Evolutionary conservation across 202 grass and related monocot genomes (phyloP).

Genomic region (Setaria viridis): DNA sequence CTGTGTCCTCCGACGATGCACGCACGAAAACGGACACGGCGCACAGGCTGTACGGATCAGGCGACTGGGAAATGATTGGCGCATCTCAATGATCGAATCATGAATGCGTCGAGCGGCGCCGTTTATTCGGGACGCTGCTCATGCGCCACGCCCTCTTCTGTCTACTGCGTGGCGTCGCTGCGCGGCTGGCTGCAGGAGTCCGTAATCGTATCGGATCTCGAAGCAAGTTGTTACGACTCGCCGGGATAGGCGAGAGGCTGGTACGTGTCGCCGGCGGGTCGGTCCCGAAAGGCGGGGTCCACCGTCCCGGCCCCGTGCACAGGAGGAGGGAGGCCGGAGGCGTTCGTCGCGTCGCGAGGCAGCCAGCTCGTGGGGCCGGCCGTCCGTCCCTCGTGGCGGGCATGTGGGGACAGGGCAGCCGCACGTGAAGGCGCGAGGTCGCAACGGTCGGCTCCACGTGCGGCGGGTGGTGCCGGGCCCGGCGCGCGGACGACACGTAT

Average conservation of each 20-base stretch:
- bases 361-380: no score
- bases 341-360: no score
- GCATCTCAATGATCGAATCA: background rate
- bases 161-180: no score
- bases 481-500: background rate
- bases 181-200: no score
- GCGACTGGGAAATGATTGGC: background rate
- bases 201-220: background rate
- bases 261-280: no score
- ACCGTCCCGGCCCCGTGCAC: no score
- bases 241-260: no score
- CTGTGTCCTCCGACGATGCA: background rate
- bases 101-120: background rate
- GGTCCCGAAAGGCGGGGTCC: no score
- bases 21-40: background rate
- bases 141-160: no score
- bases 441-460: constrained; percentile 45
- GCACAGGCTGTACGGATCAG: constrained; percentile 25
- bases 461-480: background rate
- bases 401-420: constrained; percentile 14
- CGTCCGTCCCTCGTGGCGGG: background rate
- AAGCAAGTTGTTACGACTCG: no score
- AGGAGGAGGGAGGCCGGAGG: no score
- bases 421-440: constrained; percentile 35
- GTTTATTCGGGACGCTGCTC: background rate